These are phyloP conservation scores for Candida cerambycidarum DNA, from an alignment of 805 yeast species.

Conservation along the genomic window DNA sequence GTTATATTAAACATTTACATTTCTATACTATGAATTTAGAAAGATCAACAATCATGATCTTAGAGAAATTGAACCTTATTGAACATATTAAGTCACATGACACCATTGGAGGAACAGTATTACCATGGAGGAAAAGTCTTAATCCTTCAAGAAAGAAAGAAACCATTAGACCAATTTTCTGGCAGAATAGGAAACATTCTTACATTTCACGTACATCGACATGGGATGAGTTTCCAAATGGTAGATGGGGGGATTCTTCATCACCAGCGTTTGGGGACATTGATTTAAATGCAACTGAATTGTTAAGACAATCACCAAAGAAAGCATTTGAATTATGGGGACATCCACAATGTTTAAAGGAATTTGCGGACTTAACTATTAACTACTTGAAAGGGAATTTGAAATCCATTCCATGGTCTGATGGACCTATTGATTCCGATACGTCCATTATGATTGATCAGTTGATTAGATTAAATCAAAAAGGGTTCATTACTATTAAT, in stretches of 20 bases:
- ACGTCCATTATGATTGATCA: conserved; percentile 59
- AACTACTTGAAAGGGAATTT: conserved; percentile 71
- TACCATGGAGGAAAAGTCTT: conserved; percentile 92
- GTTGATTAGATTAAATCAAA: conserved; percentile 61
- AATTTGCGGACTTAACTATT: conserved; percentile 62
- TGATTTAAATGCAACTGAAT: conserved; percentile 74
- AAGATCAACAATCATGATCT: conserved; percentile 82
- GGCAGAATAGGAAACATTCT: conserved; percentile 91
- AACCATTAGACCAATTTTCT: conserved; percentile 88
- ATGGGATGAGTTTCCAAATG: conserved; percentile 99
- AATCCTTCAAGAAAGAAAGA: conserved; percentile 79
- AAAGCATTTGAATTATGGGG: conserved; percentile 90
- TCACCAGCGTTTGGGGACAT: conserved; percentile 96
- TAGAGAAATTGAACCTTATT: conserved; percentile 68
- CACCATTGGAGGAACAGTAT: conserved; percentile 38
- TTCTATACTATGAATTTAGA: conserved; percentile 98
- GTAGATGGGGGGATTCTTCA: conserved; percentile 97
- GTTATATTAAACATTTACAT: conserved; percentile 81
- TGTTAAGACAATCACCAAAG: conserved; percentile 79
- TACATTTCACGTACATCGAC: conserved; percentile 86
- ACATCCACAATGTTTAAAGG: conserved; percentile 58
- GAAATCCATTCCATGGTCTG: conserved; percentile 89
- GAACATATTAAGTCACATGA: conserved; percentile 41
- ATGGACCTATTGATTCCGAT: conserved; percentile 81
- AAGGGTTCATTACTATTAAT: conserved; percentile 78